Conservation (phyloP, 805 yeast genomes). For the Candida montana region DNA sequence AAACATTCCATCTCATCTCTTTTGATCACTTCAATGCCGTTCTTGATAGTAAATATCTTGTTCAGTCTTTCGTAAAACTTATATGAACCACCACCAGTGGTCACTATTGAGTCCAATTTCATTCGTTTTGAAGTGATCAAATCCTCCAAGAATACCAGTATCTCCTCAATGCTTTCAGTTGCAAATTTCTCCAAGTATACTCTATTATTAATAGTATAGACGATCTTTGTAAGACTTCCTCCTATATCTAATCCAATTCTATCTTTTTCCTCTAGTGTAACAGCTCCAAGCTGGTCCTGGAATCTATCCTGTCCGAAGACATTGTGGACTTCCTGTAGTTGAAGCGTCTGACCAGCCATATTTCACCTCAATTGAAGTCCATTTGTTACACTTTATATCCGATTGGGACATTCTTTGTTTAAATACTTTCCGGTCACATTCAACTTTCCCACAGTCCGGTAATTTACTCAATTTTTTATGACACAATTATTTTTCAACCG, state of each 20-base stretch:
- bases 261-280: background rate
- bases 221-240: slow-evolving; percentile 87
- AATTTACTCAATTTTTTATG: background rate
- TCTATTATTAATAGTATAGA: slow-evolving; percentile 50
- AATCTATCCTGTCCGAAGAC: background rate
- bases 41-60: slow-evolving; percentile 8
- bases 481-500: background rate
- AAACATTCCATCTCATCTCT: slow-evolving; percentile 95
- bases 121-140: slow-evolving; percentile 37
- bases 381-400: no score
- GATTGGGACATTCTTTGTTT: background rate
- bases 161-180: slow-evolving; percentile 55
- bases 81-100: slow-evolving; percentile 97
- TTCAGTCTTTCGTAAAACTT: slow-evolving; percentile 67
- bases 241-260: slow-evolving; percentile 62
- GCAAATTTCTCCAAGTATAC: slow-evolving; percentile 55
- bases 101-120: slow-evolving; percentile 55
- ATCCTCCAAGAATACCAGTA: slow-evolving; percentile 48
- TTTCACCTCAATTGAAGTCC: no score
- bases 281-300: background rate
- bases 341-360: slow-evolving; percentile 3
- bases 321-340: background rate
- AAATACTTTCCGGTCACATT: slow-evolving; percentile 6
- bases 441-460: slow-evolving; percentile 8
- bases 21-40: slow-evolving; percentile 31